Base-by-base conservation (phyloP, 1,284 basidiomycete genomes). In the Ganoderma lucidum region DNA sequence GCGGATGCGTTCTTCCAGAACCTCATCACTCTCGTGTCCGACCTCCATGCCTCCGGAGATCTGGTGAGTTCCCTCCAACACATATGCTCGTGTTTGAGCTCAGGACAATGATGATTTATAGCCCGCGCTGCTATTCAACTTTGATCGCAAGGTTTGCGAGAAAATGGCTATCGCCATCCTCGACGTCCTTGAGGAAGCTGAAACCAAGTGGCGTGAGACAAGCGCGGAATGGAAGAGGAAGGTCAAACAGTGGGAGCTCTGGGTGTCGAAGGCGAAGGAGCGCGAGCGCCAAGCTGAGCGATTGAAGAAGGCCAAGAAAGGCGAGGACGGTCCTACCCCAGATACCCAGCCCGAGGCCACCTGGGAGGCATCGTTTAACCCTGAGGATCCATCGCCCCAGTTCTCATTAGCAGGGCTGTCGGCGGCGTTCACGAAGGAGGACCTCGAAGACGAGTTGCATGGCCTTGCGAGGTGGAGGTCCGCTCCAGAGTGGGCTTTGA, bases 101-200 rank as follows among this genome's bases (percentile, higher is more conserved):
- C 10, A n/a, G 19, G 12, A 12, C 3, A 9, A 39, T 32, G 19
- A 37, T 59, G 8, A 3, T 56, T 8, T 28, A 19, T 44, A 67
- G 87, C 90, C 90, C 2, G 91, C 90, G 0, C 85, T 93, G 8
- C 75, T 92, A 28, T 93, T 93, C 81, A 85, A 83, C 68, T 91
- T 93, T 73, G 88, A 91, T 72, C 85, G 90, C 32, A 79, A 81
- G 17, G 80, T 83, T 35, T 92, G 90, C 74, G 90, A 91, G 74
- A 74, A 77, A n/a, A 84, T 90, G 80, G 88, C 83, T 0, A 63
- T 76, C 23, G 68, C 71, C 14, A 76, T 93, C 14, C 41, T 82
- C 2, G 28, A 73, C 0, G 74, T 69, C 0, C 81, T 92, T 17
- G 73, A 81, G 63, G 56, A 32, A 0, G 80, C 84, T 1, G 91